Conservation (phyloP, 83 land plant genomes). For the Isoetes engelmannii region DNA sequence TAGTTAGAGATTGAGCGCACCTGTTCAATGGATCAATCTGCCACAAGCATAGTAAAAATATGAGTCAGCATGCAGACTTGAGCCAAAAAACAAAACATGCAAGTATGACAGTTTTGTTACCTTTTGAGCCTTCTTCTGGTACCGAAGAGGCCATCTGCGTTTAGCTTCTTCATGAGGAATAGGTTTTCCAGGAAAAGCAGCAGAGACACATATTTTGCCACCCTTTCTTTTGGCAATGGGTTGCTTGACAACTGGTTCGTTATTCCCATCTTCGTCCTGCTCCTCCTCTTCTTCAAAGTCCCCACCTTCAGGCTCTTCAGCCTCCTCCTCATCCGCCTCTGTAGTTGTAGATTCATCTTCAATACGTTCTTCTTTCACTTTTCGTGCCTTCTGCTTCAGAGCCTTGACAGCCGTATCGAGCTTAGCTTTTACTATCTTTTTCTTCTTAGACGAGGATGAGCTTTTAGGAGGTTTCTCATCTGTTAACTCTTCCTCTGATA, state of each 20-base stretch:
- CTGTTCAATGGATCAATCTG: neutral
- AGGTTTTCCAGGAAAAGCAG: constrained; percentile 30
- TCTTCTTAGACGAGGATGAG: too few species aligned
- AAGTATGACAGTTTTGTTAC: neutral
- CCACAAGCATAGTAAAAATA: neutral
- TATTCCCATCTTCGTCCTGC: constrained; percentile 1
- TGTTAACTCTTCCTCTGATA: too few species aligned
- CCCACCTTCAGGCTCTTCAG: neutral
- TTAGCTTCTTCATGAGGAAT: constrained; percentile 27
- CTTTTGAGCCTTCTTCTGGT: constrained; percentile 17
- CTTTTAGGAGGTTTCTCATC: too few species aligned
- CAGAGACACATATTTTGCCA: neutral
- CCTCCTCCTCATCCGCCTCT: too few species aligned
- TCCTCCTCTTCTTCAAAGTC: constrained; percentile 9
- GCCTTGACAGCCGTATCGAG: too few species aligned
- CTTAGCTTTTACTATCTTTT: too few species aligned
- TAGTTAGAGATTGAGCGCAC: neutral
- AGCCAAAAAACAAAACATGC: neutral
- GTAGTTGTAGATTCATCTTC: too few species aligned
- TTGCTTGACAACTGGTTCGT: neutral
- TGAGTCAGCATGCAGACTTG: neutral
- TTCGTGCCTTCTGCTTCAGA: too few species aligned
- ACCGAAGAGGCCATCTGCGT: constrained; percentile 38
- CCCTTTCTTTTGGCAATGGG: neutral
- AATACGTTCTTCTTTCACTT: too few species aligned